A percentile compares a stretch with the other conserved stretches of the same genome.
These are phyloP conservation scores for Mollisiaceae sp. DNA, from an alignment of 2,329 filamentous ascomycete genomes.

Conservation along the genomic window DNA sequence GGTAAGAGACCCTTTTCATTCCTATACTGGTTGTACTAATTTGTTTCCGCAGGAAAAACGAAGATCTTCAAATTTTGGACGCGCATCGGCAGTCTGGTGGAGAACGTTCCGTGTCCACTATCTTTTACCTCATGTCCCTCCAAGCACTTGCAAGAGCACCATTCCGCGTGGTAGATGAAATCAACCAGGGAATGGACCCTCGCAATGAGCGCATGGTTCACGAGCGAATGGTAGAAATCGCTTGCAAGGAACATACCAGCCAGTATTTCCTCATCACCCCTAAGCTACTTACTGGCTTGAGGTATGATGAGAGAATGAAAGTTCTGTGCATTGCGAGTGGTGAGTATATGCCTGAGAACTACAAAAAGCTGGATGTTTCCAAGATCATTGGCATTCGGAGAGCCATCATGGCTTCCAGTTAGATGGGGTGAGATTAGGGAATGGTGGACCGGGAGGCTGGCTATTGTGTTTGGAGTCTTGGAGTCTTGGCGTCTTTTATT, in stretches of 20 bases:
- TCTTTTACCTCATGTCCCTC: constrained; percentile 98
- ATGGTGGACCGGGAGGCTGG: background rate
- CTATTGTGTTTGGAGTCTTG: background rate
- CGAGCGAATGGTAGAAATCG: constrained; percentile 97
- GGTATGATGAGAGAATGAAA: constrained; percentile 90
- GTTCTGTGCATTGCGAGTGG: constrained; percentile 93
- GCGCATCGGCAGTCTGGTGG: constrained; percentile 95
- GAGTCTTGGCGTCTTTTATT: constrained; percentile 2
- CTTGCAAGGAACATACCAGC: constrained; percentile 79
- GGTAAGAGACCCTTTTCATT: constrained; percentile 57
- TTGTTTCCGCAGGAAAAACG: constrained; percentile 64
- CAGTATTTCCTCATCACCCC: constrained; percentile 98
- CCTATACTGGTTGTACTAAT: constrained; percentile 17
- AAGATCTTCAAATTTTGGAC: constrained; percentile 83
- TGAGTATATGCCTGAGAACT: constrained; percentile 67
- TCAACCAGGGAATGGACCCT: constrained; percentile 99
- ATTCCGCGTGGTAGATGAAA: constrained; percentile 98
- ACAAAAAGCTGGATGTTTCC: constrained; percentile 40
- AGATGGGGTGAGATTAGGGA: constrained; percentile 23
- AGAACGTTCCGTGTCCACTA: constrained; percentile 93
- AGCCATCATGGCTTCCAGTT: constrained; percentile 38
- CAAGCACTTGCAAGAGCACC: constrained; percentile 92
- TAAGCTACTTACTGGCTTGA: constrained; percentile 84
- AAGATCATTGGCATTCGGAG: constrained; percentile 38
- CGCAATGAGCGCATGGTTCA: constrained; percentile 98